Evolutionary conservation across 345 rosid genomes (phyloP), one percentile per base, ranked within the genome.

Genomic region (Syzygium jambos): DNA sequence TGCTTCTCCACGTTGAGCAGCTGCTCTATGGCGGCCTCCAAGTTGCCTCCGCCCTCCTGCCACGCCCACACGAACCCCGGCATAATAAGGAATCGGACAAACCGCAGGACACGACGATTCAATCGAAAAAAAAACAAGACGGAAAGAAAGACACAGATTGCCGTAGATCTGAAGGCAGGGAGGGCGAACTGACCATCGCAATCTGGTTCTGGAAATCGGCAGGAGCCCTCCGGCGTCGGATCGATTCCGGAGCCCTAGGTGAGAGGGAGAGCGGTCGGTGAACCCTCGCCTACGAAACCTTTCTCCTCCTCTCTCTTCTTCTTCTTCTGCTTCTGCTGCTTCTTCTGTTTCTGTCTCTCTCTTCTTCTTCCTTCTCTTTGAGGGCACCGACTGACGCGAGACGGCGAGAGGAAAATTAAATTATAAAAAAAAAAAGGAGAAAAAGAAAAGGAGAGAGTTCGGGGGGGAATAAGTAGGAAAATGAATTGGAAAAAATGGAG

Each of bases 1-100:
- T 94, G 98, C 93, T 97, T 96, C 95, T 96, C 98, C 21, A 90
- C 95, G 85, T 93, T 93, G 89, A 95, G 91, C 73, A 96, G 92
- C 84, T 93, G 94, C 89, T 96, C 99, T 63, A 97, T 93, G 77
- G 92, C 90, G 52, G 94, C 87, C 89, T 93, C 96, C 87, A 96
- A 87, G 65, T 92, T 89, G 54, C 89, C 88, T 38, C 89, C 90
- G 17, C 89, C 92, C 80, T 91, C 98, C 96, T 95, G 93, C 51
- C 89, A 85, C 56, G 53, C 89, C 88, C 46, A 84, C 85, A 23
- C 59, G 51, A 57, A 46, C 29, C 49, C 46, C 46, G 16, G 41
- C 17, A 52, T 73, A 80, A 6, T 43, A 43, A 43, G 46, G 14
- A 13, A 16, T 29, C 15, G 29, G n/a, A 61, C 77, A 84, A 14